These are phyloP conservation scores for Auricularia sp. DNA, from an alignment of 768 basidiomycete genomes.

Conservation along the genomic window DNA sequence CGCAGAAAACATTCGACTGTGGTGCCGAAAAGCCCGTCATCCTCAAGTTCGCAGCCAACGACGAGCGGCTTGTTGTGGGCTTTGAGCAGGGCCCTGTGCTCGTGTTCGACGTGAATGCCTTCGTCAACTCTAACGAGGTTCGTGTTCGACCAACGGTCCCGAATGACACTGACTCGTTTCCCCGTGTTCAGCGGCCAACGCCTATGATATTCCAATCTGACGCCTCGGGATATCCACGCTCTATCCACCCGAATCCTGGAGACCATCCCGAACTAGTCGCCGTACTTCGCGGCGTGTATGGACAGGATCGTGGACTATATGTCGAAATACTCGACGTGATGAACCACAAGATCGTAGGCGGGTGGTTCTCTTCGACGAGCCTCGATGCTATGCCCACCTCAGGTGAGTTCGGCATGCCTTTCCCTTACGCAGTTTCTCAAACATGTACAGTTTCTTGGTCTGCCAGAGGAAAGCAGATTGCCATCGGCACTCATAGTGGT, in stretches of 20 bases:
- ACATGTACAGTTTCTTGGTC: slow-evolving; percentile 64
- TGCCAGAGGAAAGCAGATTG: slow-evolving; percentile 77
- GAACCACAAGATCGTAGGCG: slow-evolving; percentile 5
- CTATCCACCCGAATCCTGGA: slow-evolving; percentile 11
- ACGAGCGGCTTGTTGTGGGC: slow-evolving; percentile 50
- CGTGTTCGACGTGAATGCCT: slow-evolving; percentile 37
- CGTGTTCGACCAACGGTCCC: neutral
- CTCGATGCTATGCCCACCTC: slow-evolving; percentile 43
- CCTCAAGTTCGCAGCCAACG: slow-evolving; percentile 48
- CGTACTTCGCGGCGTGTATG: slow-evolving; percentile 7
- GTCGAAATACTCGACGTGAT: slow-evolving; percentile 9
- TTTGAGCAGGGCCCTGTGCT: slow-evolving; percentile 49
- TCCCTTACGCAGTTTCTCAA: neutral
- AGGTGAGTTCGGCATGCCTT: slow-evolving; percentile 32
- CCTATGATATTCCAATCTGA: slow-evolving; percentile 4
- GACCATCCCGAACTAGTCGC: slow-evolving; percentile 13
- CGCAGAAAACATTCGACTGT: slow-evolving; percentile 42
- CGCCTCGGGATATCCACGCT: slow-evolving; percentile 1
- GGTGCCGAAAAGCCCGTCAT: slow-evolving; percentile 39
- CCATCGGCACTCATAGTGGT: slow-evolving; percentile 60
- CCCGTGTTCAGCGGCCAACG: neutral
- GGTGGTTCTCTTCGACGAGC: slow-evolving; percentile 7
- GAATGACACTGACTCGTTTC: neutral
- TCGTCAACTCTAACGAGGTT: neutral
- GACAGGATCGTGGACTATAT: slow-evolving; percentile 6